Conservation (phyloP, 768 basidiomycete genomes). For the Boletellus emodensis region DNA sequence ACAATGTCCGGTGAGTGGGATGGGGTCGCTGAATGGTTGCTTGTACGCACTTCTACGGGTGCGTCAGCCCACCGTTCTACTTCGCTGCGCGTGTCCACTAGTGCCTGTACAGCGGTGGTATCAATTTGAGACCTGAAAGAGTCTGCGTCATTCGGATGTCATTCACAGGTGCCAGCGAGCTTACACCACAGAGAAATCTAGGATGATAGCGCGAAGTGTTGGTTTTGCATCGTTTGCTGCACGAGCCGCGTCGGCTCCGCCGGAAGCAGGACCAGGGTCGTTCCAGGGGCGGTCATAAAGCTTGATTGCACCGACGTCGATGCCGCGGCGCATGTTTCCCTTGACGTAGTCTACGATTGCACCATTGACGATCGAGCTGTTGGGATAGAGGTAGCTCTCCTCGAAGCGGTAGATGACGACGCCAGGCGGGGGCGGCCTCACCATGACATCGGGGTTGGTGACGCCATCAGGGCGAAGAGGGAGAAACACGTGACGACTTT, state of each 20-base stretch:
- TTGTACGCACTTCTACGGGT: slow-evolving; percentile 56
- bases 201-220: slow-evolving; percentile 75
- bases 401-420: slow-evolving; percentile 89
- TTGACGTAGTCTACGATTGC: slow-evolving; percentile 80
- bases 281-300: slow-evolving; percentile 89
- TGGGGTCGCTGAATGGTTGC: not conserved
- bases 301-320: slow-evolving; percentile 61
- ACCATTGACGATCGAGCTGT: slow-evolving; percentile 64
- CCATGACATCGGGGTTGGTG: slow-evolving; percentile 64
- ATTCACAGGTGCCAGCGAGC: not conserved
- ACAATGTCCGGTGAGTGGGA: slow-evolving; percentile 14
- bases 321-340: slow-evolving; percentile 67
- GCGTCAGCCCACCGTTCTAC: slow-evolving; percentile 85
- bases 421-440: slow-evolving; percentile 78
- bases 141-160: not conserved
- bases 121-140: slow-evolving; percentile 74
- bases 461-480: slow-evolving; percentile 63
- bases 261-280: slow-evolving; percentile 70
- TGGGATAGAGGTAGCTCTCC: slow-evolving; percentile 87
- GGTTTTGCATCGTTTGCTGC: slow-evolving; percentile 55
- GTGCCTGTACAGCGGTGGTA: slow-evolving; percentile 84
- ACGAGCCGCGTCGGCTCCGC: slow-evolving; percentile 44
- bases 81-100: slow-evolving; percentile 83
- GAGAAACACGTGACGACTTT: slow-evolving; percentile 74
- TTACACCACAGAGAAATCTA: slow-evolving; percentile 86